Conservation (phyloP, 306 rosid species). For the Betula pendula region DNA sequence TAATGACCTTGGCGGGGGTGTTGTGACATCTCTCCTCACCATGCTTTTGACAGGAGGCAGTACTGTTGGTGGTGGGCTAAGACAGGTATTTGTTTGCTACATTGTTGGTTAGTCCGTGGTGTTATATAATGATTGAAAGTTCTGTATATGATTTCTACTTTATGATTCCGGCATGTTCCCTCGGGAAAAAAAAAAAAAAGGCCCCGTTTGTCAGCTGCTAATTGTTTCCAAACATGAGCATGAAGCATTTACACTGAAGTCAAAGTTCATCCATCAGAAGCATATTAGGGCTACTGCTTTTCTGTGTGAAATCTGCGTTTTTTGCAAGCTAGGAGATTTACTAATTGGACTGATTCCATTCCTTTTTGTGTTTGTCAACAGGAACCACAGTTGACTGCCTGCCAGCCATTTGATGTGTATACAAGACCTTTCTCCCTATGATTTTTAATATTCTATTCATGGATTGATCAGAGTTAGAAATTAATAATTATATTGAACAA, state of each 20-base stretch:
- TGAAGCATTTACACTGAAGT: not conserved
- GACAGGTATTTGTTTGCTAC: constrained; percentile 48
- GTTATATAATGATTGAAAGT: not conserved
- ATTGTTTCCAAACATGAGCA: not conserved
- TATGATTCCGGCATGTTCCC: not conserved
- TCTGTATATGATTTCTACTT: not conserved
- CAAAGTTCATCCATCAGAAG: not conserved
- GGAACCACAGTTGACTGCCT: constrained; percentile 91
- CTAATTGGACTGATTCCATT: constrained; percentile 12
- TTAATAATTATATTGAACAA: not conserved
- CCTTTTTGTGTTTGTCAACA: constrained; percentile 42
- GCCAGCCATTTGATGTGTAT: constrained; percentile 77
- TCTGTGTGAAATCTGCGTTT: not conserved
- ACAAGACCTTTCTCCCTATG: constrained; percentile 70
- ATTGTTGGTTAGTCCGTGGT: not conserved
- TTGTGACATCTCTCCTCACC: constrained; percentile 55
- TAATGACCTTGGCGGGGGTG: constrained; percentile 48
- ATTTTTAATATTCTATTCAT: constrained; percentile 22
- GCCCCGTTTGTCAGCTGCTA: not conserved
- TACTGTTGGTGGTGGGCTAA: constrained; percentile 42
- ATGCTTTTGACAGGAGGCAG: constrained; percentile 76
- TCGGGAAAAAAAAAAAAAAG: not conserved
- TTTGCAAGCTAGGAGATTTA: not conserved
- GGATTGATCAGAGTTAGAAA: not conserved
- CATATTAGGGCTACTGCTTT: not conserved